Percentiles rank a stretch among this genome's conserved stretches.
Conservation (phyloP, 2,329 filamentous ascomycete species). For the Diaporthe nobilis region DNA sequence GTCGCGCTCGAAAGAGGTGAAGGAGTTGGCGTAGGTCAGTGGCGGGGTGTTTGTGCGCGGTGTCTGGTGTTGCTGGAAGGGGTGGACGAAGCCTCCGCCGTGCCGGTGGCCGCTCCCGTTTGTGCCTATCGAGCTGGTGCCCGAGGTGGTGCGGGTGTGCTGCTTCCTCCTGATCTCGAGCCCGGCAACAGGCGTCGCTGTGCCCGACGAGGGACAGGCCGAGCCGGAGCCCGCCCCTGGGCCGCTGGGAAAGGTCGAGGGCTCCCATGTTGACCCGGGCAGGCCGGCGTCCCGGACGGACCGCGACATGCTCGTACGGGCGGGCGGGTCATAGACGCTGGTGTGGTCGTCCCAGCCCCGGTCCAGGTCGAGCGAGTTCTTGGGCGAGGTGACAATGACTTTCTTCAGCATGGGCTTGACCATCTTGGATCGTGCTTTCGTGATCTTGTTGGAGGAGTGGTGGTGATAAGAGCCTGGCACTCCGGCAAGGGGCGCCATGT, state of each 20-base stretch:
- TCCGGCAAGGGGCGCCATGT: constrained; percentile 55
- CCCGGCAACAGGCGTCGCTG: constrained; percentile 38
- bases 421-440: constrained; percentile 64
- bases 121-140: constrained; percentile 65
- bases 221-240: not conserved
- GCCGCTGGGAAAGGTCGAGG: constrained; percentile 33
- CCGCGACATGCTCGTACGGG: constrained; percentile 44
- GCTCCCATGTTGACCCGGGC: constrained; percentile 45
- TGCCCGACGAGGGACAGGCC: constrained; percentile 45
- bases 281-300: constrained; percentile 63
- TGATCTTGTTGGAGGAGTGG: constrained; percentile 51
- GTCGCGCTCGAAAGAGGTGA: constrained; percentile 62
- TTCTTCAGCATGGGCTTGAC: constrained; percentile 77
- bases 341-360: constrained; percentile 71
- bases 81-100: constrained; percentile 69
- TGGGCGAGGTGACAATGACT: constrained; percentile 64
- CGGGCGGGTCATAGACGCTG: constrained; percentile 48
- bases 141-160: constrained; percentile 72
- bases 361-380: constrained; percentile 74
- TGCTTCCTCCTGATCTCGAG: constrained; percentile 53
- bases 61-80: constrained; percentile 76
- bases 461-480: constrained; percentile 47
- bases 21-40: constrained; percentile 70
- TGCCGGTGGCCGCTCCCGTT: constrained; percentile 64
- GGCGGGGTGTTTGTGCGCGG: constrained; percentile 73